These are phyloP conservation scores for Yarrowia divulgata DNA, from an alignment of 805 yeast species.

Conservation along the genomic window DNA sequence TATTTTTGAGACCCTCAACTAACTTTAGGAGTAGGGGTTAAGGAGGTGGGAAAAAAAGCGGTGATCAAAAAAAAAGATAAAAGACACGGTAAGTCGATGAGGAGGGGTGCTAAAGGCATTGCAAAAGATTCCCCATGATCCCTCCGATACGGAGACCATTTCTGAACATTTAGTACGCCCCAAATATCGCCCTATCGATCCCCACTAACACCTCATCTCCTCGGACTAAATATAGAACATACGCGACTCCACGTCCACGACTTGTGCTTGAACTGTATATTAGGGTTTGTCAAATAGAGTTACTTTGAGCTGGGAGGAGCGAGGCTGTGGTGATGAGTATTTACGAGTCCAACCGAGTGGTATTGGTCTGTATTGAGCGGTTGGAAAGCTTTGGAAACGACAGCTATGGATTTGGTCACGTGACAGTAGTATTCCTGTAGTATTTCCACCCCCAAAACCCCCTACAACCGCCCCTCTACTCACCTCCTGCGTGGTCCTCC, in stretches of 20 bases:
- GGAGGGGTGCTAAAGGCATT: too few species aligned
- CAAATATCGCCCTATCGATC: not conserved
- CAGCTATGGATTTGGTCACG: too few species aligned
- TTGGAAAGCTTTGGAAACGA: too few species aligned
- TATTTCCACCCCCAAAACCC: not conserved
- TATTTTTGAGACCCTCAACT: not conserved
- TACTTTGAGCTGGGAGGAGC: conserved; percentile 4
- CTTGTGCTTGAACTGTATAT: conserved; percentile 11
- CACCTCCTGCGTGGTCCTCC: not conserved
- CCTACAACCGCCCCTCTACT: not conserved
- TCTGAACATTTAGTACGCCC: too few species aligned
- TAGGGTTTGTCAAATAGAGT: not conserved
- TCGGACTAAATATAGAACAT: conserved; percentile 6
- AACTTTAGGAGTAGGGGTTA: not conserved
- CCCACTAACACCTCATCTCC: not conserved
- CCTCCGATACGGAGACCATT: too few species aligned
- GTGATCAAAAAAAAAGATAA: too few species aligned
- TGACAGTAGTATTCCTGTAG: too few species aligned
- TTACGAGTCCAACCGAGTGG: not conserved
- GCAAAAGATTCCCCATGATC: too few species aligned
- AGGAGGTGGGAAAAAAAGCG: too few species aligned
- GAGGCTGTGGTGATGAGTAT: conserved; percentile 26
- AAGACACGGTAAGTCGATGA: too few species aligned
- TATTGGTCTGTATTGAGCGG: too few species aligned
- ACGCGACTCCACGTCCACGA: conserved; percentile 34